Percentiles rank a stretch among this genome's conserved stretches.
phyloP scores from a whole-genome alignment of 75 land plant genomes.

The Cupressus sempervirens region DNA sequence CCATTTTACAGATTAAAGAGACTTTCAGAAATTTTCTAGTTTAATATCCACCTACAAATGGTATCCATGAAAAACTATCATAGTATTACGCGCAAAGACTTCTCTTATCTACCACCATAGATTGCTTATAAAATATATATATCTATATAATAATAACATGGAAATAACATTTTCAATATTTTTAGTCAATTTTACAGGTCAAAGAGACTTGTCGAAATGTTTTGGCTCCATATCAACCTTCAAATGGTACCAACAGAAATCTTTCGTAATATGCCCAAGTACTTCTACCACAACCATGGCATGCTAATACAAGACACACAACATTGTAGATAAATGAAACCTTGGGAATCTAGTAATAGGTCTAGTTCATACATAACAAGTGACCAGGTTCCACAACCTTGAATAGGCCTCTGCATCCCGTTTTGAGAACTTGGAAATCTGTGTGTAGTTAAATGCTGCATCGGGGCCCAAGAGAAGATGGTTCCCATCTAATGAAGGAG shows the following conservation, averaged over 20 bases:
- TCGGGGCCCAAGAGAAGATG: conserved; percentile 79
- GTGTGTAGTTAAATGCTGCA: conserved; percentile 44
- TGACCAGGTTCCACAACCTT: conserved; percentile 23
- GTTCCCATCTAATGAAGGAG: conserved; percentile 78
- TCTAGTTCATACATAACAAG: neutral
- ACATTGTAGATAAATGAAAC: neutral
- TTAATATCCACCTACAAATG: neutral
- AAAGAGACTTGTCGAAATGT: neutral
- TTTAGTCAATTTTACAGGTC: neutral
- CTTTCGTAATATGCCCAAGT: neutral
- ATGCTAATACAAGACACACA: neutral
- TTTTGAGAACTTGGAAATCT: conserved; percentile 84
- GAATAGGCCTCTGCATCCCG: conserved; percentile 75
- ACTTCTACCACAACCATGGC: neutral
- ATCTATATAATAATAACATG: no score
- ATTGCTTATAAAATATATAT: no score
- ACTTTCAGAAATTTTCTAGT: neutral
- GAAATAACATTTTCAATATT: neutral
- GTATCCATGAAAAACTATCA: neutral
- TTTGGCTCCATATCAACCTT: neutral
- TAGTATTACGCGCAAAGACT: neutral
- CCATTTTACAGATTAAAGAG: neutral
- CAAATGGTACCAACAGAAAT: neutral
- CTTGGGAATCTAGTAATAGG: neutral
- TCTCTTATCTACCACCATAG: neutral